A percentile compares a stretch with the other conserved stretches of the same genome.
Conservation (phyloP, 257 asterid genomes). For the Verbascum thapsus region DNA sequence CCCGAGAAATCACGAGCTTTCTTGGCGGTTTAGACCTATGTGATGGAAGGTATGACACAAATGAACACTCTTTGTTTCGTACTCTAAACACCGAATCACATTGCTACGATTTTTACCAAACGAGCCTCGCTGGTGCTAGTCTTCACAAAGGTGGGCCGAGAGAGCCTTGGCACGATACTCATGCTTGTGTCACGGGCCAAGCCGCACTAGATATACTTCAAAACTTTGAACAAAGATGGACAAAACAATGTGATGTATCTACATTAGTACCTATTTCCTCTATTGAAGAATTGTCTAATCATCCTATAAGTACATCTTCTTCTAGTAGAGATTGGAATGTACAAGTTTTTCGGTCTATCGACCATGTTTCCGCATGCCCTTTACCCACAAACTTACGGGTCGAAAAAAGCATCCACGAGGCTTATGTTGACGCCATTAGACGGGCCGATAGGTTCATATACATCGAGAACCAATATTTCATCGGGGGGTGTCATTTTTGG, state of each 20-base stretch:
- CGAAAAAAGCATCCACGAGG: conserved; percentile 81
- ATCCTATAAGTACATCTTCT: conserved; percentile 29
- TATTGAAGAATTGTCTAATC: conserved; percentile 54
- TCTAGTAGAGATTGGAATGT: conserved; percentile 61
- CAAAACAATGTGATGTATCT: conserved; percentile 72
- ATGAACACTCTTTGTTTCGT: conserved; percentile 69
- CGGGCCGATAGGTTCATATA: conserved; percentile 75
- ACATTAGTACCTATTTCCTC: conserved; percentile 50
- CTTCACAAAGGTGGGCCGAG: conserved; percentile 93
- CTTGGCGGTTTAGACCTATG: conserved; percentile 89
- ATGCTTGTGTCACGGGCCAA: conserved; percentile 70
- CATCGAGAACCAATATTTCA: conserved; percentile 86
- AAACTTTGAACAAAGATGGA: conserved; percentile 92
- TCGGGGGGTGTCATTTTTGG: conserved; percentile 91
- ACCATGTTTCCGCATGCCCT: conserved; percentile 64
- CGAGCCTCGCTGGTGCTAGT: conserved; percentile 73
- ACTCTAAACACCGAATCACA: conserved; percentile 81
- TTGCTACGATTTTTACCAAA: conserved; percentile 78
- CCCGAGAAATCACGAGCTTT: conserved; percentile 72
- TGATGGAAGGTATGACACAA: conserved; percentile 90
- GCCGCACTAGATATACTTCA: conserved; percentile 70
- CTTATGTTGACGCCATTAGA: conserved; percentile 83
- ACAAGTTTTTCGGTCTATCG: conserved; percentile 84
- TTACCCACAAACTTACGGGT: conserved; percentile 44
- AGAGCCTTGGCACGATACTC: conserved; percentile 95